Conservation (phyloP, 257 asterid genomes). For the Solanum paucissectum region DNA sequence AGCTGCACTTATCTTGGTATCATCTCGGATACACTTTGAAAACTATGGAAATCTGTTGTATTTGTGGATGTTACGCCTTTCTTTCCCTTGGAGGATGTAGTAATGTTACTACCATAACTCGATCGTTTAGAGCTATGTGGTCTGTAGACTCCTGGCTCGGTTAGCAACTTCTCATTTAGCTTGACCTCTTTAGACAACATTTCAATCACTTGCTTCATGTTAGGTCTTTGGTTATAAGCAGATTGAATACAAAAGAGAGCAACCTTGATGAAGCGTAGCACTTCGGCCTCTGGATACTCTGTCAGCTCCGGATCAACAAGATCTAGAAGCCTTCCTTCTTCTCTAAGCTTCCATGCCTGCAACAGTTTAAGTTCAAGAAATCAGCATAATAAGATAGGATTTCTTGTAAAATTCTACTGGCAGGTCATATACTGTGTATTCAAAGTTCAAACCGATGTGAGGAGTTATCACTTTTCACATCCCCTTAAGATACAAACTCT, state of each 20-base stretch:
- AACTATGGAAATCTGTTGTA: slow-evolving; percentile 13
- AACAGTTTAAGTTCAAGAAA: neutral
- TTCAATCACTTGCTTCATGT: slow-evolving; percentile 66
- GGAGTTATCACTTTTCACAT: neutral
- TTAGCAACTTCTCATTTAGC: slow-evolving; percentile 44
- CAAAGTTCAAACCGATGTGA: neutral
- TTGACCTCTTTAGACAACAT: slow-evolving; percentile 55
- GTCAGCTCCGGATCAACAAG: slow-evolving; percentile 53
- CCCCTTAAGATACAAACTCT: neutral
- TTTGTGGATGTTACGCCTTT: slow-evolving; percentile 20
- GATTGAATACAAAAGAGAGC: slow-evolving; percentile 76
- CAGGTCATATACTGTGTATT: neutral
- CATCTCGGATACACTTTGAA: slow-evolving; percentile 25
- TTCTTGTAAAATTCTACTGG: neutral
- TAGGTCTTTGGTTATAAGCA: slow-evolving; percentile 56
- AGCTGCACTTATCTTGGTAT: slow-evolving; percentile 40
- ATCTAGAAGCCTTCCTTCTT: slow-evolving; percentile 43
- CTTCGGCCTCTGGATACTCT: slow-evolving; percentile 38
- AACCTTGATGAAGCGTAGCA: slow-evolving; percentile 43
- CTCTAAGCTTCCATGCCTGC: slow-evolving; percentile 74
- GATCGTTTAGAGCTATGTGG: slow-evolving; percentile 18
- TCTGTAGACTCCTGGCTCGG: slow-evolving; percentile 48
- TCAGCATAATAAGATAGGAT: neutral
- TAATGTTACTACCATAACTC: slow-evolving; percentile 7
- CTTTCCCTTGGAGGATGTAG: slow-evolving; percentile 16